Conservation (phyloP, 2,329 filamentous ascomycete species). For the Mollisia scopiformis region DNA sequence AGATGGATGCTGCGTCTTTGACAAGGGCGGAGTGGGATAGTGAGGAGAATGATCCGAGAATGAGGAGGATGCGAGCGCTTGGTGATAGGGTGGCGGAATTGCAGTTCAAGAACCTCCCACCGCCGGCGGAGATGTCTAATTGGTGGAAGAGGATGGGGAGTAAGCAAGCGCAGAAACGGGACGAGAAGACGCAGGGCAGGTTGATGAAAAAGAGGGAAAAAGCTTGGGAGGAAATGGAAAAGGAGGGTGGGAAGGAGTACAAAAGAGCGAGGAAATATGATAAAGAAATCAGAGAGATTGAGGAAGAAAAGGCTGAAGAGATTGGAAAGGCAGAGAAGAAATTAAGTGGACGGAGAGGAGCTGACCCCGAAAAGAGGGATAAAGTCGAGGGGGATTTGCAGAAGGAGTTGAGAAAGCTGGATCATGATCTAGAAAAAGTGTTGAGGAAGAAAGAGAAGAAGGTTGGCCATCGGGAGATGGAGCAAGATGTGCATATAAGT, state of each 20-base stretch:
- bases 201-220: slow-evolving; percentile 1
- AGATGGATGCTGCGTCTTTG: background rate
- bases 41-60: slow-evolving; percentile 3
- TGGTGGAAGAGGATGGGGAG: slow-evolving; percentile 18
- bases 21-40: background rate
- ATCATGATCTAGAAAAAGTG: slow-evolving; percentile 2
- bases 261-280: background rate
- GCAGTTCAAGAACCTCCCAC: slow-evolving; percentile 5
- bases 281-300: slow-evolving; percentile 1
- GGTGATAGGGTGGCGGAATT: slow-evolving; percentile 7
- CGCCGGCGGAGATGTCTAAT: background rate
- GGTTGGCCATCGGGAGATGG: too few species aligned
- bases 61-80: slow-evolving; percentile 7
- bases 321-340: background rate
- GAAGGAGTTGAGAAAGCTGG: slow-evolving; percentile 5
- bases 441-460: slow-evolving; percentile 1
- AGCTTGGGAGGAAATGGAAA: background rate
- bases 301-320: slow-evolving; percentile 4
- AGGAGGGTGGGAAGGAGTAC: background rate
- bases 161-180: slow-evolving; percentile 14
- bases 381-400: background rate
- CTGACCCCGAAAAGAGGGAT: background rate
- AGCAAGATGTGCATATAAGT: background rate
- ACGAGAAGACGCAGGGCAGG: slow-evolving; percentile 7
- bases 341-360: background rate